Evolutionary conservation across 768 basidiomycete species (phyloP).

Genomic region (Clavulina sp.): DNA sequence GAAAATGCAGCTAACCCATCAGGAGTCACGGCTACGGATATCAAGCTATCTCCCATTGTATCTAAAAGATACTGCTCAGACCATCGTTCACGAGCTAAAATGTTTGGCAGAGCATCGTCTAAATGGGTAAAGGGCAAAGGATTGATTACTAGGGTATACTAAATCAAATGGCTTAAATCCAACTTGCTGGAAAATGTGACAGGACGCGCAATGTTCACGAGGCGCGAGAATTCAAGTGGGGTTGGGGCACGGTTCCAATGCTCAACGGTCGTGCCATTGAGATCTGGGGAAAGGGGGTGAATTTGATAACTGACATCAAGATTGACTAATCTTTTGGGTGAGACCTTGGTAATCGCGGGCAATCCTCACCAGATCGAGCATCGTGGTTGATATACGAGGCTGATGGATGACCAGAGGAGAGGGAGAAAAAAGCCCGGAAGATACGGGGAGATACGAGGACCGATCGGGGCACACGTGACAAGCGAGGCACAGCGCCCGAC

Average conservation of each 20-base stretch:
- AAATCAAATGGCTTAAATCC: not conserved
- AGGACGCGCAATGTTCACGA: constrained; percentile 53
- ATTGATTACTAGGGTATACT: not conserved
- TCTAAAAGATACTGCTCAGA: constrained; percentile 40
- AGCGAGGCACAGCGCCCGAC: not conserved
- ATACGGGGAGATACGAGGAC: not conserved
- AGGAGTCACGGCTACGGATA: constrained; percentile 70
- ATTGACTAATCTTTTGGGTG: not conserved
- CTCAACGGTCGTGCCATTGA: constrained; percentile 12
- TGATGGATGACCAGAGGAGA: not conserved
- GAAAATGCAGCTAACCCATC: constrained; percentile 40
- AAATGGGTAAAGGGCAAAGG: not conserved
- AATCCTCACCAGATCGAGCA: not conserved
- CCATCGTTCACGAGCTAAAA: constrained; percentile 38
- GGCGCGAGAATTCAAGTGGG: constrained; percentile 46
- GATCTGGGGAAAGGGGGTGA: constrained; percentile 8
- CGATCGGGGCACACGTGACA: not conserved
- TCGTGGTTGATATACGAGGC: not conserved
- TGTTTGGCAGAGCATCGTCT: constrained; percentile 5
- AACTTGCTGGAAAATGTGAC: constrained; percentile 31
- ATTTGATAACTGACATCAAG: not conserved
- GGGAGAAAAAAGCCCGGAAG: not conserved
- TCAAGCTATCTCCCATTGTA: constrained; percentile 32
- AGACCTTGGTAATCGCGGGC: not conserved
- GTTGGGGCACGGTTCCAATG: constrained; percentile 37